Evolutionary conservation across 352 stramenopile genomes (phyloP), one percentile per base, ranked within the genome.

Genomic region (Globisporangium uncinulatum): DNA sequence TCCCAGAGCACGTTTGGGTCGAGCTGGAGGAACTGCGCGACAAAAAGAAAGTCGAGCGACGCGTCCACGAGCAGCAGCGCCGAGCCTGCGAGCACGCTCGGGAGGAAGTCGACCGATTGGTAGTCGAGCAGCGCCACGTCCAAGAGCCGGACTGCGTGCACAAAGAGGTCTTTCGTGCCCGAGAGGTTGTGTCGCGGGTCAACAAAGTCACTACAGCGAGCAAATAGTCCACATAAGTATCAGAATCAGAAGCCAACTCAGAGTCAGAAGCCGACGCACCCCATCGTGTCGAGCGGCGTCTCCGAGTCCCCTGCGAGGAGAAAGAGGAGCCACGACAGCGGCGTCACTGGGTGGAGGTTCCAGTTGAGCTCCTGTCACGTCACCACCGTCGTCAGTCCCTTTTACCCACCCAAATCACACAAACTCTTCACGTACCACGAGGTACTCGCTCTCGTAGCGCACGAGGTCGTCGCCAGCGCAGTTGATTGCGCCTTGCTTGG

Each of bases 1-100:
- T 92, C 82, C 79, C 80, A 92, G 19, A 92, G 67, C 54, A 92
- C 73, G 29, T 74, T 84, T 31, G 77, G 76, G 54, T 92, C 82
- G 11, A 92, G 64, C 58, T 92, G 82, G 32, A 92, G 61, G 51
- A 92, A 92, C 63, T 89, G 79, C 34, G 82, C 82, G n/a, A 89
- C 79, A 59, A 88, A 92, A 56, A 86, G 70, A 42, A 89, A 75
- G 58, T 92, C 82, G 42, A 92, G 66, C 13, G 65, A 72, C 20
- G 76, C 62, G 44, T 92, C 82, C 41, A 84, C 82, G 6, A 92
- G 65, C 51, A 92, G 67, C 61, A 92, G 68, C 17, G 79, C 79
- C 15, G 82, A 73, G 34, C 82, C 82, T 8, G 82, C 82, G n/a
- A 92, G 63, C 37, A 87, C 79, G 60, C 79, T 92, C 32, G 82